phyloP scores from a whole-genome alignment of 1,139 yeast genomes.

The Sugiyamaella sp. region DNA sequence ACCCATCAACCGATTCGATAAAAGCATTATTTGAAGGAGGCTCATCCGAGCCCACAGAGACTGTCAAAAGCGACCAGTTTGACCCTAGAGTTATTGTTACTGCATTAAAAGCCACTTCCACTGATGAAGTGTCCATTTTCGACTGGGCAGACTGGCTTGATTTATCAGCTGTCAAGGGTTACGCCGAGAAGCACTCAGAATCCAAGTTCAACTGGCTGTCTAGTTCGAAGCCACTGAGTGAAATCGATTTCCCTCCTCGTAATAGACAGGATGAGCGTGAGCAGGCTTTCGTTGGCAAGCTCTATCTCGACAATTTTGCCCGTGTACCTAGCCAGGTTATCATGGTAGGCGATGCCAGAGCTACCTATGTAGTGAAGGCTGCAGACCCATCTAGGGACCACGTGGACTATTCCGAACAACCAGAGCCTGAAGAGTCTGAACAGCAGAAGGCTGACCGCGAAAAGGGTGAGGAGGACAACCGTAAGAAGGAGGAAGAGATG shows the following conservation, averaged over 20 bases:
- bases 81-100: constrained; percentile 10
- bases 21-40: constrained; percentile 2
- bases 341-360: constrained; percentile 27
- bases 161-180: constrained; percentile 29
- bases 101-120: constrained; percentile 5
- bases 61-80: not conserved
- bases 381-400: constrained; percentile 16
- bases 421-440: constrained; percentile 21
- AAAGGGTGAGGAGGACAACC: constrained; percentile 6
- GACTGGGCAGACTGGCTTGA: constrained; percentile 40
- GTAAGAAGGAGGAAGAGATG: constrained; percentile 10
- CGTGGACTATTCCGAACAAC: constrained; percentile 21
- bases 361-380: constrained; percentile 21
- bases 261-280: constrained; percentile 32
- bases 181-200: constrained; percentile 17
- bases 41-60: not conserved
- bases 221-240: constrained; percentile 22
- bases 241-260: constrained; percentile 27
- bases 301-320: constrained; percentile 34
- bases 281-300: constrained; percentile 37
- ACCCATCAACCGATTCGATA: constrained; percentile 16
- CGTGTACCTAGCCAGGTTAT: constrained; percentile 37
- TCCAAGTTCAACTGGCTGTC: constrained; percentile 16
- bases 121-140: constrained; percentile 22
- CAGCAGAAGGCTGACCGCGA: not conserved